These are phyloP conservation scores for Neobulgaria alba DNA, from an alignment of 2,329 filamentous ascomycete species.

Conservation along the genomic window DNA sequence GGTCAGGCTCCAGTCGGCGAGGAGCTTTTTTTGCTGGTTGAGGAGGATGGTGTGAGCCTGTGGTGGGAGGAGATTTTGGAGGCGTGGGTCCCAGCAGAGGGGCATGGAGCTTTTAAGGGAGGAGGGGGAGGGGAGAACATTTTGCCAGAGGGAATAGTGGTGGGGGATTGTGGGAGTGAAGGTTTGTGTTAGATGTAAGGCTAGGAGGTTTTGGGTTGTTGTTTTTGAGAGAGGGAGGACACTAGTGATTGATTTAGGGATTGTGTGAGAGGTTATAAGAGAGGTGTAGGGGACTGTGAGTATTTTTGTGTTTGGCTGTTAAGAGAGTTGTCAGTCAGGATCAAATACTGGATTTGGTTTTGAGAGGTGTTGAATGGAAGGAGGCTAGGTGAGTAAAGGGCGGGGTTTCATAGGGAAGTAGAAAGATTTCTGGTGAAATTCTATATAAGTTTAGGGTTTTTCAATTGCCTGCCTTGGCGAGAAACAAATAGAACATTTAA, in stretches of 20 bases:
- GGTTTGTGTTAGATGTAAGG: too few relatives aligned
- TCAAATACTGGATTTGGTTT: too few relatives aligned
- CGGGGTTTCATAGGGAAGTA: too few relatives aligned
- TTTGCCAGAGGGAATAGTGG: slow-evolving; percentile 56
- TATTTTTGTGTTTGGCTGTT: slow-evolving; percentile 49
- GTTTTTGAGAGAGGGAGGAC: slow-evolving; percentile 45
- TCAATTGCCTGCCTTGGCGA: too few relatives aligned
- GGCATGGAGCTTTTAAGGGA: slow-evolving; percentile 54
- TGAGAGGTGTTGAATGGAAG: too few relatives aligned
- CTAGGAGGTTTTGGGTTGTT: slow-evolving; percentile 63
- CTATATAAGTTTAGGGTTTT: too few relatives aligned
- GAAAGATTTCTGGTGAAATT: too few relatives aligned
- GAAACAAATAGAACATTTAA: too few relatives aligned
- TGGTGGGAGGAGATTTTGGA: slow-evolving; percentile 39
- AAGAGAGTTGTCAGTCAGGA: too few relatives aligned
- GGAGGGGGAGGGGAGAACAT: slow-evolving; percentile 53
- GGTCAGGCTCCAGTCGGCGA: slow-evolving; percentile 40
- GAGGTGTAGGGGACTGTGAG: slow-evolving; percentile 55
- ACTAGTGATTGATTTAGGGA: slow-evolving; percentile 44
- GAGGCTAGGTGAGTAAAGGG: too few relatives aligned
- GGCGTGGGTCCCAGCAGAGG: slow-evolving; percentile 39
- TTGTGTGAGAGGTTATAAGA: slow-evolving; percentile 55
- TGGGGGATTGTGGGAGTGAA: slow-evolving; percentile 23
- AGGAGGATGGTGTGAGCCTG: slow-evolving; percentile 38
- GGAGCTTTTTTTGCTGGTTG: slow-evolving; percentile 46